phyloP scores from a whole-genome alignment of 495 filamentous ascomycete species.

The Penicilliopsis zonata region DNA sequence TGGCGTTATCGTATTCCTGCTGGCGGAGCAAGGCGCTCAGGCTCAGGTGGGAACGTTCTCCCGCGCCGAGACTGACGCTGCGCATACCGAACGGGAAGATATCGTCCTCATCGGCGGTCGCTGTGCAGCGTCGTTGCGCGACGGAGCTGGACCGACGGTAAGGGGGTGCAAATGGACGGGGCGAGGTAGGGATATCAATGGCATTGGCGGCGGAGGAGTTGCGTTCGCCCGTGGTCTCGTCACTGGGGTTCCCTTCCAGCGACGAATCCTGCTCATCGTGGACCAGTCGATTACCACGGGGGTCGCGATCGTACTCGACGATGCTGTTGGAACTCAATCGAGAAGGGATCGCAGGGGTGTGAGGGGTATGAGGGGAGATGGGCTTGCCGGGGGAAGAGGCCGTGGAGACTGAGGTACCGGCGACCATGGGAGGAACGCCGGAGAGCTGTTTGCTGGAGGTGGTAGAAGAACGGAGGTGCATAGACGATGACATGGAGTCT shows the following conservation, averaged over 20 bases:
- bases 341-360: slow-evolving; percentile 86
- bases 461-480: slow-evolving; percentile 66
- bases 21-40: slow-evolving; percentile 44
- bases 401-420: slow-evolving; percentile 67
- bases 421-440: slow-evolving; percentile 74
- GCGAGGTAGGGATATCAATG: slow-evolving; percentile 76
- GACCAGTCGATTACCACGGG: slow-evolving; percentile 10
- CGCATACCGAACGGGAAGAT: slow-evolving; percentile 53
- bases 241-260: slow-evolving; percentile 23
- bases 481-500: slow-evolving; percentile 78
- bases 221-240: slow-evolving; percentile 29
- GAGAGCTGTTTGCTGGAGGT: slow-evolving; percentile 77
- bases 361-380: slow-evolving; percentile 84
- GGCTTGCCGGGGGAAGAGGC: slow-evolving; percentile 87
- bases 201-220: slow-evolving; percentile 44
- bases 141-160: slow-evolving; percentile 66
- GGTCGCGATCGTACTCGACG: slow-evolving; percentile 49
- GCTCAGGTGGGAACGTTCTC: slow-evolving; percentile 48
- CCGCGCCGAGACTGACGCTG: slow-evolving; percentile 64
- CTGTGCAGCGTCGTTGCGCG: slow-evolving; percentile 50
- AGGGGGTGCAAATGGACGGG: slow-evolving; percentile 46
- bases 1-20: slow-evolving; percentile 20
- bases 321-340: slow-evolving; percentile 82
- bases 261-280: slow-evolving; percentile 23
- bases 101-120: slow-evolving; percentile 46